Base-by-base conservation (phyloP, 2,329 filamentous ascomycete genomes). In the Pseudogymnoascus verrucosus region DNA sequence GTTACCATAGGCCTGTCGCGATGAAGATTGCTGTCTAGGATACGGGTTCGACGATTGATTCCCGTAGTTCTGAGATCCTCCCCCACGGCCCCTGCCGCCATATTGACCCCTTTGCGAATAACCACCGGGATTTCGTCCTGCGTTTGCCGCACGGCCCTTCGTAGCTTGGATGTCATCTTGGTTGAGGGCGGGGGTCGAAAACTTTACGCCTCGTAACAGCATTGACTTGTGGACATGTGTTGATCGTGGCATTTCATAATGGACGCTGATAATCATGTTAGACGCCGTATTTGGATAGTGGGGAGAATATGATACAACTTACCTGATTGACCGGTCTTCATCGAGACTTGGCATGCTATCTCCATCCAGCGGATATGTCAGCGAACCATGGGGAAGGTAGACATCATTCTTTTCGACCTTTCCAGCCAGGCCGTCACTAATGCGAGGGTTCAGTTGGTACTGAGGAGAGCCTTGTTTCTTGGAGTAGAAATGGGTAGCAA, bases 181-280 rank as follows among this genome's bases (percentile, higher is more conserved):
- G 64, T 90, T 89, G 1, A 99, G 83, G 8, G 86, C 88, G 1
- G 90, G 85, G 1, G 82, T 77, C 4, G 89, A 85, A 64, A 93
- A 82, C 69, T 88, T 86, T 40, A 93, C 87, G 11, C 95, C 95
- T 2, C 91, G 88, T 37, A 99, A 82, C 12, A 99, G 83, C 89
- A 96, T 96, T 5, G 93, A 97, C 74, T 97, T 97, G 77, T 99
- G 95, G 4, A 85, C 79, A 69, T 90, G 84, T 8, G 80, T 80
- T 16, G 85, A 85, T 42, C 82, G 80, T 0, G 93, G 93, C 77
- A 97, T 89, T 51, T 91, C 86, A 73, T 96, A 99, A 71, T 90
- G 80, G 10, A 98, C 92, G 72, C 90, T 96, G 67, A 40, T 42
- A 14, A 62, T 5, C 28, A 51, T 11, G 68, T 78, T 72, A 63